phyloP scores from a whole-genome alignment of 2,329 filamentous ascomycete genomes.

The Xylariaceae sp. region DNA sequence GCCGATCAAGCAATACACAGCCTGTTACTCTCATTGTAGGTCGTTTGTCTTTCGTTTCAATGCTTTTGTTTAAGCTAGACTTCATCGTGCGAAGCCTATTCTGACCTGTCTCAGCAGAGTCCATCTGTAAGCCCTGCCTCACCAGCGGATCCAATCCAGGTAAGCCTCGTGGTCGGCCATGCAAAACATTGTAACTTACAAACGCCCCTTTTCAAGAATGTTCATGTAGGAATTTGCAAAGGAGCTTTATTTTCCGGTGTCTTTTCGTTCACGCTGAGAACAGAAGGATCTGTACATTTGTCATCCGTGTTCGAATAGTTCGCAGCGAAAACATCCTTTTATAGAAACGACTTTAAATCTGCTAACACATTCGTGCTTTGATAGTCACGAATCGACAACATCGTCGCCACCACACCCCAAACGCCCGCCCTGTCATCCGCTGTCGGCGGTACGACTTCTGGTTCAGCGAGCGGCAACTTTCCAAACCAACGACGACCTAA shows the following conservation, averaged over 20 bases:
- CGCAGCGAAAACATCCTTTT: neutral
- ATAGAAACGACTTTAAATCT: neutral
- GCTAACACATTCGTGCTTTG: slow-evolving; percentile 1
- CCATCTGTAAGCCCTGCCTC: slow-evolving; percentile 22
- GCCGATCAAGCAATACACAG: slow-evolving; percentile 38
- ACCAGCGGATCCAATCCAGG: slow-evolving; percentile 32
- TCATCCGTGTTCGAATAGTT: neutral
- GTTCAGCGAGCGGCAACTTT: neutral
- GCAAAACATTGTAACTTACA: slow-evolving; percentile 13
- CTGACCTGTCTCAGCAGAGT: slow-evolving; percentile 19
- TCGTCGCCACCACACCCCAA: slow-evolving; percentile 34
- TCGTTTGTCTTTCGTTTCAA: slow-evolving; percentile 7
- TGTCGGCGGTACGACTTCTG: neutral
- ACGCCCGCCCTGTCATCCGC: slow-evolving; percentile 12
- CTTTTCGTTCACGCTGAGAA: too few relatives aligned
- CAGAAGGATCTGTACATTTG: neutral
- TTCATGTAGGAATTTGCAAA: slow-evolving; percentile 12
- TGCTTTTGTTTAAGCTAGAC: too few relatives aligned
- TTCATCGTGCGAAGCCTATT: too few relatives aligned
- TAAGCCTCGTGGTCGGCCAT: slow-evolving; percentile 23
- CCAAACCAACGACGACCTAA: slow-evolving; percentile 46
- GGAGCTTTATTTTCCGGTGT: neutral
- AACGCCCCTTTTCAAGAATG: slow-evolving; percentile 2
- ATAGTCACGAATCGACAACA: slow-evolving; percentile 39
- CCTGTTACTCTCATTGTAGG: slow-evolving; percentile 41